Percentiles rank a stretch among this genome's conserved stretches.
Evolutionary conservation across 441 rosid genomes (phyloP).

Genomic region (Pelargonium australe): DNA sequence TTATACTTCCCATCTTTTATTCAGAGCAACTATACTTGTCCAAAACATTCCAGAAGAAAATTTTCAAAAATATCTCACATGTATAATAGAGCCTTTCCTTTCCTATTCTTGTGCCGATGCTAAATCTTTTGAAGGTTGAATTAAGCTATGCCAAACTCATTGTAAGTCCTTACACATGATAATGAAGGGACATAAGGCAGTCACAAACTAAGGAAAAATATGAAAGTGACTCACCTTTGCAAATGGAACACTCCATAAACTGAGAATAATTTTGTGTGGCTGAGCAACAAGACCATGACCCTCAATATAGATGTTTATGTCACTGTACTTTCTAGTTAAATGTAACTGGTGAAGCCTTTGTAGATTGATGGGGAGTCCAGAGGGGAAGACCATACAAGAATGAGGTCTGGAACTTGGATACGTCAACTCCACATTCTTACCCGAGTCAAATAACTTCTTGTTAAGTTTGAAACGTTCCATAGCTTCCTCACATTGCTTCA

Average conservation of each 20-base stretch:
- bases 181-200: constrained; percentile 8
- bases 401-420: constrained; percentile 48
- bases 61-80: not conserved
- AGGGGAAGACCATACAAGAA: constrained; percentile 46
- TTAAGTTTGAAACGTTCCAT: constrained; percentile 46
- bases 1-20: not conserved
- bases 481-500: constrained; percentile 72
- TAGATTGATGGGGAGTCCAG: constrained; percentile 60
- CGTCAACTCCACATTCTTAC: constrained; percentile 53
- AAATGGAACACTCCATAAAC: constrained; percentile 89
- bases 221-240: constrained; percentile 56
- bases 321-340: constrained; percentile 53
- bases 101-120: not conserved
- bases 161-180: not conserved
- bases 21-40: constrained; percentile 2
- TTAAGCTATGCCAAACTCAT: not conserved
- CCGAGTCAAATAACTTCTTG: constrained; percentile 43
- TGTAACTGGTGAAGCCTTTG: constrained; percentile 47
- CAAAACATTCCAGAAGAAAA: not conserved
- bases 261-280: constrained; percentile 67
- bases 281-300: constrained; percentile 56
- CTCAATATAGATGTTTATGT: constrained; percentile 48
- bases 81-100: not conserved
- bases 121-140: not conserved
- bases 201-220: constrained; percentile 7